Base-by-base conservation (phyloP, 2,329 filamentous ascomycete genomes). In the Botrytis fabae region DNA sequence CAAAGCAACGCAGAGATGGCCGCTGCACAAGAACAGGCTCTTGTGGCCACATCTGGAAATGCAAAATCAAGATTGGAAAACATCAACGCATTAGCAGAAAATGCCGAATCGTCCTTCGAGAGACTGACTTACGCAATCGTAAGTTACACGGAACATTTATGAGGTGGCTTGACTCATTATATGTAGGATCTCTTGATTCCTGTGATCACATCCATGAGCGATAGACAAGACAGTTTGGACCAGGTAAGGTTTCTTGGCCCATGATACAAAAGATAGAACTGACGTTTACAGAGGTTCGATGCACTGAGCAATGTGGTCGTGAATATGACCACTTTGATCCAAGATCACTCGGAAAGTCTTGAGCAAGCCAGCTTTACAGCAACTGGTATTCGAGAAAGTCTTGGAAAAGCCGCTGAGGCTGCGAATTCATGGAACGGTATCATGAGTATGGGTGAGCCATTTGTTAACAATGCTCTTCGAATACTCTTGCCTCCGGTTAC, bases 1-100 rank as follows among this genome's bases (percentile, higher is more conserved):
- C 74, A 77, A 51, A 75, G 75, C 14, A 78, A 78, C 71, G 77
- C 78, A 22, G 76, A 80, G 68, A 78, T 81, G 73, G 78, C 77
- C 48, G 76, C 77, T 44, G 73, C 74, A 10, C 78, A 79, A 70
- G 77, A 78, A 61, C 73, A 78, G n/a, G 77, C 79, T 38, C 65
- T 80, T 35, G 73, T 73, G 14, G 70, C 75, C 10, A 73, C 77
- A 28, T 77, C 77, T 8, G 73, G 62, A 12, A 74, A 75, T 60
- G 66, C 79, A 25, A 73, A 75, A 68, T 70, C 70, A 40, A 72
- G 73, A 16, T 70, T 80, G 57, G 73, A 73, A 48, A 71, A 46
- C 10, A 73, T 81, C 22, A 75, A 77, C 68, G 71, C 74, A 20
- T 66, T 77, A 40, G 75, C 77, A n/a, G 75, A 69, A 32, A 69